Conservation (phyloP, 805 yeast genomes). For the Isabelozyma rhagii region DNA sequence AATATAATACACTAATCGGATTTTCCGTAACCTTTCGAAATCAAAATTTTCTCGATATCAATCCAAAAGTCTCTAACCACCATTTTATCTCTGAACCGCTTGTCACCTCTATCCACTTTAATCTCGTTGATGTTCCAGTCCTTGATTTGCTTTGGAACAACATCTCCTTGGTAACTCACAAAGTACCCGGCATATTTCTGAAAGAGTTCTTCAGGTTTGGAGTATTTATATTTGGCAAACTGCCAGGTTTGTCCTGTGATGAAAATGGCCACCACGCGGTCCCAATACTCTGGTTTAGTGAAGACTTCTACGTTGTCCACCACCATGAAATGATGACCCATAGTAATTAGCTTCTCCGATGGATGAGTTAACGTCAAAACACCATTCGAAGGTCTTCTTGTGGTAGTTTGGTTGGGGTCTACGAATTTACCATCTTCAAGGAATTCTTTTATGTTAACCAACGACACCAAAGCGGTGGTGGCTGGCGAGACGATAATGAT, state of each 20-base stretch:
- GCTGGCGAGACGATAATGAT: conserved; percentile 45
- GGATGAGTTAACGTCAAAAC: conserved; percentile 52
- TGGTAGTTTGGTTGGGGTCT: conserved; percentile 46
- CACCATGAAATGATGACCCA: conserved; percentile 66
- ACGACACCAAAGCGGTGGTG: conserved; percentile 38
- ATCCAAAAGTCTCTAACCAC: conserved; percentile 85
- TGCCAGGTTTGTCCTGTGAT: conserved; percentile 99
- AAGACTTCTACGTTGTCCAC: conserved; percentile 82
- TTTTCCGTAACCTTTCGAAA: conserved; percentile 55
- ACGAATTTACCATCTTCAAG: conserved; percentile 69
- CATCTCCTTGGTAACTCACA: conserved; percentile 73
- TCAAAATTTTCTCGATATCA: conserved; percentile 69
- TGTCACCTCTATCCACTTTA: conserved; percentile 69
- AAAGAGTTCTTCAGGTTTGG: conserved; percentile 75
- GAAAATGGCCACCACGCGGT: conserved; percentile 89
- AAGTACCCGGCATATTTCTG: conserved; percentile 82
- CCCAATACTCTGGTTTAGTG: conserved; percentile 96
- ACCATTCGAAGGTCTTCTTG: conserved; percentile 29
- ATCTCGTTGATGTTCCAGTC: conserved; percentile 89
- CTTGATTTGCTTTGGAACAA: conserved; percentile 67
- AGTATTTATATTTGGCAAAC: conserved; percentile 81
- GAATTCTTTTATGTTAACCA: conserved; percentile 39
- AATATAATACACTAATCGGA: conserved; percentile 2
- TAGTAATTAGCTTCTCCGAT: conserved; percentile 48
- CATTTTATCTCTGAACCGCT: conserved; percentile 85